Conservation (phyloP, 768 basidiomycete species). For the Leccinum fibrillosum region DNA sequence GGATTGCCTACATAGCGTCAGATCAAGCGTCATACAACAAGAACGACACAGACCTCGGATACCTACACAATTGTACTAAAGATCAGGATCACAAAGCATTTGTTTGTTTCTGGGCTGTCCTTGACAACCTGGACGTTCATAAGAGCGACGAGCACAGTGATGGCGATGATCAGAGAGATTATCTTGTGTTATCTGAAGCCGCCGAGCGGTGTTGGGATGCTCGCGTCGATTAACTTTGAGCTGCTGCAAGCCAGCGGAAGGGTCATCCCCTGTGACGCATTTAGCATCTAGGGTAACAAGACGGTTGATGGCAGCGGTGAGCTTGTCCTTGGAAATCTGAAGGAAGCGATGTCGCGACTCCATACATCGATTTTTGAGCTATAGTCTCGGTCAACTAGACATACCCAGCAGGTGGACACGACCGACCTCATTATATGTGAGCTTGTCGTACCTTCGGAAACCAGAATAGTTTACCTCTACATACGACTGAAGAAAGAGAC, state of each 20-base stretch:
- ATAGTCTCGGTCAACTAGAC: background rate
- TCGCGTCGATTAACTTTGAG: too few species aligned
- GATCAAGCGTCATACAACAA: background rate
- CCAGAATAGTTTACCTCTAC: conserved; percentile 92
- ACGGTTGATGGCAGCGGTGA: too few species aligned
- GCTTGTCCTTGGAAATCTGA: too few species aligned
- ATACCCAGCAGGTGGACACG: background rate
- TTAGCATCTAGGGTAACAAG: too few species aligned
- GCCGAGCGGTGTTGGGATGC: conserved; percentile 57
- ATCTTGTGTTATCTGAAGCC: conserved; percentile 63
- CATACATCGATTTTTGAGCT: conserved; percentile 43
- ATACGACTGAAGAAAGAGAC: conserved; percentile 75
- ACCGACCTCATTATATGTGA: conserved; percentile 60
- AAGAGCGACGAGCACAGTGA: conserved; percentile 50
- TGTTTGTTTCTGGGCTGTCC: background rate
- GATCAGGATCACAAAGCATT: conserved; percentile 81
- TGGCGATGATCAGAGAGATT: conserved; percentile 55
- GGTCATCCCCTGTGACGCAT: too few species aligned
- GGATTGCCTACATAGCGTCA: conserved; percentile 69
- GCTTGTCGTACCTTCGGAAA: conserved; percentile 95
- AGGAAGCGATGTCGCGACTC: too few species aligned
- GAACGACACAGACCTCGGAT: conserved; percentile 56
- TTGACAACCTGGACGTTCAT: conserved; percentile 53
- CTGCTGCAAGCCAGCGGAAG: too few species aligned
- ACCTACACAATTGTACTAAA: conserved; percentile 96